Base-by-base conservation (phyloP, 257 asterid species). In the Echium plantagineum region DNA sequence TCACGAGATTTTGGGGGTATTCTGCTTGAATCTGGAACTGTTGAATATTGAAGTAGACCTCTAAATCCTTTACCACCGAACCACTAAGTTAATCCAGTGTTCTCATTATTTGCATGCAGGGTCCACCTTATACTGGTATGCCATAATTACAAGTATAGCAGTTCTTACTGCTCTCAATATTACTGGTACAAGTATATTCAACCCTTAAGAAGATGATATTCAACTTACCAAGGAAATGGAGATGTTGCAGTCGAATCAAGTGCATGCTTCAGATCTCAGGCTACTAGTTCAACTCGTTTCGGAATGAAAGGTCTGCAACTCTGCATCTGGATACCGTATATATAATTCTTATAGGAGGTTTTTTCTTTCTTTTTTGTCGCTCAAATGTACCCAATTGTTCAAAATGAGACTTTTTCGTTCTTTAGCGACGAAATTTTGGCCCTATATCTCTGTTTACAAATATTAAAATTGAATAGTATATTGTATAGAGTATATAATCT, bases 131-230 rank as follows among this genome's bases (percentile, higher is more conserved):
- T 60, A 86, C 62, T 93, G 97, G 97, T 83, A 89, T 56, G 85
- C 93, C 21, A 38, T 84, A 53, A 61, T 89, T 74, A 83, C 99
- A 51, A 80, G 94, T 69, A 60, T 84, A 48, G 77, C 97, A 32
- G 85, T 89, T 42, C 84, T 93, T 35, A 73, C 81, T 68, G 95
- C 99, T 69, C 26, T 83, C 58, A 83, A 80, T 57, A 82, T 81
- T 69, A 85, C 89, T 54, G 84, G 79, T 74, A 66, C 94, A 7
- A 74, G 89, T 76, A 61, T 89, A 69, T 93, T 89, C 83, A 93
- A 93, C 74, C 97, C 99, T 65, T 91, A 85, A 86, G 19, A 18
- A 63, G 53, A 59, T 55, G 67, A 63, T 65, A 49, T 3, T 20
- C 51, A 49, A 26, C 20, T 56, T 24, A 2, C 2, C 2, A 53